A percentile compares a stretch with the other conserved stretches of the same genome.
phyloP scores from a whole-genome alignment of 208 protist species.

The Leishmania arabica region DNA sequence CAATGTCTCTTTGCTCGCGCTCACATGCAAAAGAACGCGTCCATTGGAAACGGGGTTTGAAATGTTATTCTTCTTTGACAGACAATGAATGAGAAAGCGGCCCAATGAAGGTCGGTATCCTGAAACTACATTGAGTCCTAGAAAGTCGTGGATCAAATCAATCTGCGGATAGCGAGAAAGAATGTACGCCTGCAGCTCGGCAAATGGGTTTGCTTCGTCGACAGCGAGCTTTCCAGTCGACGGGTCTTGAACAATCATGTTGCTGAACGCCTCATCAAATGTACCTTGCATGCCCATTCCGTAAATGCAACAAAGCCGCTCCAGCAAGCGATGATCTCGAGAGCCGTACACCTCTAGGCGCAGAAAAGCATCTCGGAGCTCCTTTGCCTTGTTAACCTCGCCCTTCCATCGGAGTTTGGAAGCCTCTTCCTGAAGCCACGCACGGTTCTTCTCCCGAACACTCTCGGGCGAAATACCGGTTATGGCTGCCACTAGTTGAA shows the following conservation, averaged over 20 bases:
- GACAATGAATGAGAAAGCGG: slow-evolving; percentile 47
- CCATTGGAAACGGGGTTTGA: slow-evolving; percentile 15
- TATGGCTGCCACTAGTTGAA: slow-evolving; percentile 44
- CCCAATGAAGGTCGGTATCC: slow-evolving; percentile 73
- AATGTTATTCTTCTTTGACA: slow-evolving; percentile 31
- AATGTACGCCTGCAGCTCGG: slow-evolving; percentile 55
- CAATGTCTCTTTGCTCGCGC: slow-evolving; percentile 49
- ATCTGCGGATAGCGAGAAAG: slow-evolving; percentile 68
- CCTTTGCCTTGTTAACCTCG: slow-evolving; percentile 81
- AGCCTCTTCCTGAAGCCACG: slow-evolving; percentile 79
- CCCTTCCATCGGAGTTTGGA: slow-evolving; percentile 83
- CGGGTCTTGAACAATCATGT: slow-evolving; percentile 73
- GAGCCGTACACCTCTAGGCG: slow-evolving; percentile 77
- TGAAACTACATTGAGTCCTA: slow-evolving; percentile 67
- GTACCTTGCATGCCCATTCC: slow-evolving; percentile 68
- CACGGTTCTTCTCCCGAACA: slow-evolving; percentile 62
- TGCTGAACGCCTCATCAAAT: slow-evolving; percentile 82
- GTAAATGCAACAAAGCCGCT: slow-evolving; percentile 86
- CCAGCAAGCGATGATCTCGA: slow-evolving; percentile 65
- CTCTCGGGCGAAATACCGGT: slow-evolving; percentile 45
- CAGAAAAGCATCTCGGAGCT: slow-evolving; percentile 83
- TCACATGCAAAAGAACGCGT: slow-evolving; percentile 47
- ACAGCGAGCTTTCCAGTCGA: slow-evolving; percentile 46
- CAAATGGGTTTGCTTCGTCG: slow-evolving; percentile 64
- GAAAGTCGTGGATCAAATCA: slow-evolving; percentile 82